phyloP scores from a whole-genome alignment of 495 filamentous ascomycete genomes.

The Aspergillus leporis region DNA sequence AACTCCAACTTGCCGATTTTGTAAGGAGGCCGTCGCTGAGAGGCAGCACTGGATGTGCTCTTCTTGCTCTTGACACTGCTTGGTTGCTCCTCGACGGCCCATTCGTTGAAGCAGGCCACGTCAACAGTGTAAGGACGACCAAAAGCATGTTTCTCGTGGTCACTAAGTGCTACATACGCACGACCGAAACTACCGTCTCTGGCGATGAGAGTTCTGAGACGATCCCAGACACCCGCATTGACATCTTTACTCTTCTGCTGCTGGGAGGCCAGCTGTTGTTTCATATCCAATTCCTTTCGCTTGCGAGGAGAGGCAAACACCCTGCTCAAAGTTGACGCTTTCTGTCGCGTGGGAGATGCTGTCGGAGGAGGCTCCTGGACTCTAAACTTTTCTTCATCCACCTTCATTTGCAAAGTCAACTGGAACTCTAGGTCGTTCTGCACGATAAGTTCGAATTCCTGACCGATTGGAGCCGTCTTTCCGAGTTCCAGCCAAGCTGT shows the following conservation, averaged over 20 bases:
- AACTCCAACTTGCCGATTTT: constrained; percentile 91
- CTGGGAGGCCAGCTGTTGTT: constrained; percentile 74
- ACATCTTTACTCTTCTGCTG: constrained; percentile 69
- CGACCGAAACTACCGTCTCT: constrained; percentile 91
- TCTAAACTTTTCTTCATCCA: constrained; percentile 67
- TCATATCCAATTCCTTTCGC: constrained; percentile 86
- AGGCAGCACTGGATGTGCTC: constrained; percentile 57
- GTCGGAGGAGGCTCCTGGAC: constrained; percentile 49
- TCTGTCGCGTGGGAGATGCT: constrained; percentile 60
- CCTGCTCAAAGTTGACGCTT: constrained; percentile 82
- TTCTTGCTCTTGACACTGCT: constrained; percentile 90
- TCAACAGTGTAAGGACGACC: constrained; percentile 85
- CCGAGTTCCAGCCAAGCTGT: constrained; percentile 94
- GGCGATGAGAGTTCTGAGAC: constrained; percentile 80
- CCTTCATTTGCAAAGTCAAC: constrained; percentile 91
- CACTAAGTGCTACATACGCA: constrained; percentile 87
- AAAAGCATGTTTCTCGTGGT: constrained; percentile 83
- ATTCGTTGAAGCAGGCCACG: constrained; percentile 94
- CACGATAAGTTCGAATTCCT: constrained; percentile 97
- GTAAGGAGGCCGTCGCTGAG: constrained; percentile 78
- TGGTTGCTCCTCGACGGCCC: constrained; percentile 83
- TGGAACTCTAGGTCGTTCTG: constrained; percentile 97
- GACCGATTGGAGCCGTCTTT: constrained; percentile 90
- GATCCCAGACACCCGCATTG: constrained; percentile 70
- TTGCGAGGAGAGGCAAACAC: constrained; percentile 95